Base-by-base conservation (phyloP, 2,329 filamentous ascomycete genomes). In the Setomelanomma holmii region DNA sequence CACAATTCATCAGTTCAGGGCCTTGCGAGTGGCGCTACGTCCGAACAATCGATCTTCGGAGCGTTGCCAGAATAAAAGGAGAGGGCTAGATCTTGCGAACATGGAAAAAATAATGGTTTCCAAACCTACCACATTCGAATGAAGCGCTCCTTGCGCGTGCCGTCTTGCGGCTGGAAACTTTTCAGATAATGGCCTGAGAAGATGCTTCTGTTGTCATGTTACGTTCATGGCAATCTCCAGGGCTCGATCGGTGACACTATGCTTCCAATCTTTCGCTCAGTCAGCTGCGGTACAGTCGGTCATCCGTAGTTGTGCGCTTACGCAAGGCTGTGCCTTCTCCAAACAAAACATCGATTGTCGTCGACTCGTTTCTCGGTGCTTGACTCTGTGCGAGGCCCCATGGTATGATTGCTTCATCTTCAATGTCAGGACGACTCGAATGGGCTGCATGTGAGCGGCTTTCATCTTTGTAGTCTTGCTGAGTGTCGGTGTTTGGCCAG, bases 321-420 rank as follows among this genome's bases (percentile, higher is more conserved):
- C 54, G 14, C 11, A 57, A n/a, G 24, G 40, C 19, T 16, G 16
- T 8, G 5, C 38, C 55, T 22, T 44, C 27, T 4, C 49, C 52
- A 40, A 33, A 24, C 8, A 56, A 34, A 5, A 56, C 33, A 45
- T 53, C 46, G 23, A 56, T 40, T 6, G 2, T 48, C 12, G 49
- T 44, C 1, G 27, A 20, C 2, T 16, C 20, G 12, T 19, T 44
- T 12, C 49, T 22, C 10, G 23, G 12, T 4, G 30, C 19, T 19
- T 45, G 17, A 40, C 40, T 51, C 33, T 52, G 40, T 14, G 27
- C 33, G 1, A 58, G 11, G 11, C 58, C 58, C 58, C 58, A 61
- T 3, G 45, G 43, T 36, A 61, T 45, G 12, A 56, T 34, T 12
- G 49, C 22, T 21, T 55, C 35, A 24, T 58, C 55, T 41, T 53